Percentiles rank a stretch among this genome's conserved stretches.
Conservation (phyloP, 176 grass and related monocot species). For the Avena sativa region DNA sequence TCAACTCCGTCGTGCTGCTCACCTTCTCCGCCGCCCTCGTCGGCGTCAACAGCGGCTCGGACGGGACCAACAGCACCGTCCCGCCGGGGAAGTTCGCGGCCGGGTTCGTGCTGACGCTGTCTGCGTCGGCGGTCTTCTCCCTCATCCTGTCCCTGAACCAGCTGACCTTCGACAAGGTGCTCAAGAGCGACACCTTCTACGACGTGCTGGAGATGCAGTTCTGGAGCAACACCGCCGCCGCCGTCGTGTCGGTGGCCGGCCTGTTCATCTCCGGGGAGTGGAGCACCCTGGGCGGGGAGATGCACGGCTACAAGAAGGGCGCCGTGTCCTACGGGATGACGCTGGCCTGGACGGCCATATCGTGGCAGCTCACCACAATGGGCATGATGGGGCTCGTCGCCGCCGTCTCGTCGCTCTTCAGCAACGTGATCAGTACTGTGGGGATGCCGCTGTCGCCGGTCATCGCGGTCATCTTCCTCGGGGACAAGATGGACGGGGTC, state of each 20-base stretch:
- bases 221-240: conserved; percentile 55
- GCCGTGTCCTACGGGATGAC: conserved; percentile 72
- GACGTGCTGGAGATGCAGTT: conserved; percentile 65
- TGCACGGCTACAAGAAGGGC: conserved; percentile 58
- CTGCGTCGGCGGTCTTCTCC: conserved; percentile 61
- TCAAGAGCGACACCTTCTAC: conserved; percentile 46
- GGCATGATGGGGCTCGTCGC: conserved; percentile 73
- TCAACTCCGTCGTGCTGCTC: conserved; percentile 76
- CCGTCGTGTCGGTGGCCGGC: conserved; percentile 51
- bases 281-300: conserved; percentile 50
- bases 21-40: conserved; percentile 72
- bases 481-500: conserved; percentile 68
- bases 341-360: conserved; percentile 59
- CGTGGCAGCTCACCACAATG: conserved; percentile 68
- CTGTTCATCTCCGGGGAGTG: conserved; percentile 70
- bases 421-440: conserved; percentile 78
- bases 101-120: conserved; percentile 56
- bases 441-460: conserved; percentile 64
- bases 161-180: conserved; percentile 67
- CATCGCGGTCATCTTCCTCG: conserved; percentile 75
- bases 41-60: conserved; percentile 40
- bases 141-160: conserved; percentile 76
- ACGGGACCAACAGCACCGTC: conserved; percentile 29
- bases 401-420: conserved; percentile 78
- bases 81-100: conserved; percentile 46